phyloP scores from a whole-genome alignment of 2,329 filamentous ascomycete species.

The Coccinonectria pachysandricola region DNA sequence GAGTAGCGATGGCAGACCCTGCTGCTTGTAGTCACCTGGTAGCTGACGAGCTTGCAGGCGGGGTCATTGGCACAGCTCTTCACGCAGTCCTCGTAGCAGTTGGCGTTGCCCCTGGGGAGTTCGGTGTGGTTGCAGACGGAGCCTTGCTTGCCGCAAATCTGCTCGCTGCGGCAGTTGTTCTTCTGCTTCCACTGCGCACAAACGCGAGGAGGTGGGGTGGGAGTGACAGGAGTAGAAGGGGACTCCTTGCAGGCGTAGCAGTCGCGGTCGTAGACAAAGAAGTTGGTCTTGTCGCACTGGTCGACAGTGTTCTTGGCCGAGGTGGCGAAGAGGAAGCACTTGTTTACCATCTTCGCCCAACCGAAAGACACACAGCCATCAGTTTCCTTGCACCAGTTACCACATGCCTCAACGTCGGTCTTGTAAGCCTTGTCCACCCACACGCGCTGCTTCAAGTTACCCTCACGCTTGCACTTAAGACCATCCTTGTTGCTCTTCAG shows the following conservation, averaged over 20 bases:
- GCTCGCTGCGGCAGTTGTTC: not conserved
- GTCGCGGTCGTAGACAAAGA: not conserved
- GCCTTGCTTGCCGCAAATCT: not conserved
- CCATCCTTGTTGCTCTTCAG: no score
- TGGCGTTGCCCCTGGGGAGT: not conserved
- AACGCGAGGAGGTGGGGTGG: no score
- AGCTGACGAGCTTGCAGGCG: not conserved
- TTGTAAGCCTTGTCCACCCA: no score
- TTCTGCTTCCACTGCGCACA: not conserved
- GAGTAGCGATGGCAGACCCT: not conserved
- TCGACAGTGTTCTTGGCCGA: not conserved
- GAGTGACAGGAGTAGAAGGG: not conserved
- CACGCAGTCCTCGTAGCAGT: not conserved
- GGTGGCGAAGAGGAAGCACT: not conserved
- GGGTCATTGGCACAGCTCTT: not conserved
- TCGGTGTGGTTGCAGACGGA: not conserved
- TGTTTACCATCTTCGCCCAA: not conserved
- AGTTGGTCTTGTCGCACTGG: not conserved
- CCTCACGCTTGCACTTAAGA: no score
- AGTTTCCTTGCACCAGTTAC: not conserved
- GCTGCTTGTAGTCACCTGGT: not conserved
- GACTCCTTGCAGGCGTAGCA: not conserved
- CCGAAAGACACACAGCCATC: not conserved
- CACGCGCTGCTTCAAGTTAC: no score
- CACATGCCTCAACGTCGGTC: no score